These are phyloP conservation scores for Megacollybia marginata DNA, from an alignment of 768 basidiomycete genomes.

Conservation along the genomic window DNA sequence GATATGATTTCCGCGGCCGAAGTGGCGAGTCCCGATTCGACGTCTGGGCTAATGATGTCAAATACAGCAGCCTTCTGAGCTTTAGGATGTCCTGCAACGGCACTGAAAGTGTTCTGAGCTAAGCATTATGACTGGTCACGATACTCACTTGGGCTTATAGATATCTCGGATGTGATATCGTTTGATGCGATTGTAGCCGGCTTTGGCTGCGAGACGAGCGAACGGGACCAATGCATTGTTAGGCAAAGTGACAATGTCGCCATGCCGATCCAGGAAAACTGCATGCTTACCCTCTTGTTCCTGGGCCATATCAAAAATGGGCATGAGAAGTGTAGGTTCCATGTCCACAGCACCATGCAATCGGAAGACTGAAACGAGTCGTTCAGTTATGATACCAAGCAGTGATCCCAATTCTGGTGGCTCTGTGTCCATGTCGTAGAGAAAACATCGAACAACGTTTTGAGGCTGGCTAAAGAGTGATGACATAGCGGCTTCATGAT, in stretches of 20 bases:
- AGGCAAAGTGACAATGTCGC: constrained; percentile 68
- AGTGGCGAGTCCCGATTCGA: constrained; percentile 53
- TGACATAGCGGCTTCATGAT: constrained; percentile 71
- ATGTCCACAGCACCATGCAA: constrained; percentile 88
- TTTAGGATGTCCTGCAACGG: constrained; percentile 67
- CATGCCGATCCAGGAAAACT: constrained; percentile 72
- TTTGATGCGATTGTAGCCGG: constrained; percentile 64
- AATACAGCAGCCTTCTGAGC: constrained; percentile 69
- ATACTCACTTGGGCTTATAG: constrained; percentile 55
- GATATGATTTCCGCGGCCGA: constrained; percentile 71
- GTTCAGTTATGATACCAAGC: constrained; percentile 71
- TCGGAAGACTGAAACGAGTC: constrained; percentile 69
- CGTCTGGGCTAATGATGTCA: constrained; percentile 77
- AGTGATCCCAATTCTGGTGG: constrained; percentile 64
- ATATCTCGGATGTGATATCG: constrained; percentile 74
- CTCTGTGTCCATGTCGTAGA: constrained; percentile 65
- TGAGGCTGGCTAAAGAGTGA: constrained; percentile 72
- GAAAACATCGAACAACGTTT: constrained; percentile 53
- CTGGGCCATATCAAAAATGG: constrained; percentile 38
- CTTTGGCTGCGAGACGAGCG: constrained; percentile 74
- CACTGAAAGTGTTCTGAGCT: constrained; percentile 26
- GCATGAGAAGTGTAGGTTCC: constrained; percentile 81
- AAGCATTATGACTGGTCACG: neutral
- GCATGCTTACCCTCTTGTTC: constrained; percentile 63
- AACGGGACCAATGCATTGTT: constrained; percentile 70